Percentiles rank a stretch among this genome's conserved stretches.
phyloP scores from a whole-genome alignment of 176 grass and related monocot species.

The Calamus simplicifolius region DNA sequence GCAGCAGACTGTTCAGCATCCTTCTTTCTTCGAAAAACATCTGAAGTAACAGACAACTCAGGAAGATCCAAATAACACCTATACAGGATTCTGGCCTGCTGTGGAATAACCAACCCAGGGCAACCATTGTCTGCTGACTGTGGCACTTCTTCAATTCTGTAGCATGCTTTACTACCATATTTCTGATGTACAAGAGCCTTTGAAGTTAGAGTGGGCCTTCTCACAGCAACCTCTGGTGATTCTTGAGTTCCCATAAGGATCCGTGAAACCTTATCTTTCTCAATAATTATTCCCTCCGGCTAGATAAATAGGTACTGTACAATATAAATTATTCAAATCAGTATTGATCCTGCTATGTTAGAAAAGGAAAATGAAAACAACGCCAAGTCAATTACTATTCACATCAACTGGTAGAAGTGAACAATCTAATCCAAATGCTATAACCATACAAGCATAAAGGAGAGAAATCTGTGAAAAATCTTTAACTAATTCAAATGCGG shows the following conservation, averaged over 20 bases:
- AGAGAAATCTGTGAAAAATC: too few relatives aligned
- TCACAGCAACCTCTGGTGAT: constrained; percentile 15
- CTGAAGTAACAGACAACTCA: constrained; percentile 60
- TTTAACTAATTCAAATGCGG: too few relatives aligned
- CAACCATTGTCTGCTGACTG: constrained; percentile 46
- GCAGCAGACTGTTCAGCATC: constrained; percentile 88
- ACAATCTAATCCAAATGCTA: too few relatives aligned
- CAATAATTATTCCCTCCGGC: not conserved
- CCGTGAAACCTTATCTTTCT: not conserved
- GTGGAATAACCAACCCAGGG: constrained; percentile 60
- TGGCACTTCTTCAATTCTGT: constrained; percentile 57
- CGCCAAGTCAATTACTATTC: too few relatives aligned
- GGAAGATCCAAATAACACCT: constrained; percentile 62
- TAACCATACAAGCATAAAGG: too few relatives aligned
- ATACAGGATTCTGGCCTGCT: constrained; percentile 51
- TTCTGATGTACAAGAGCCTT: constrained; percentile 88
- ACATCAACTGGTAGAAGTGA: too few relatives aligned
- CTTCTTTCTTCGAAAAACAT: constrained; percentile 68
- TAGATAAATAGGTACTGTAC: too few relatives aligned
- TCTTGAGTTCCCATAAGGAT: constrained; percentile 17
- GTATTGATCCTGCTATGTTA: too few relatives aligned
- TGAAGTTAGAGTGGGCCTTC: constrained; percentile 38
- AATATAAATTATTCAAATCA: too few relatives aligned
- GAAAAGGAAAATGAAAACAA: too few relatives aligned
- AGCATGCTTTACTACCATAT: constrained; percentile 46